Conservation (phyloP, 257 asterid species). For the Solanum tarijense region DNA sequence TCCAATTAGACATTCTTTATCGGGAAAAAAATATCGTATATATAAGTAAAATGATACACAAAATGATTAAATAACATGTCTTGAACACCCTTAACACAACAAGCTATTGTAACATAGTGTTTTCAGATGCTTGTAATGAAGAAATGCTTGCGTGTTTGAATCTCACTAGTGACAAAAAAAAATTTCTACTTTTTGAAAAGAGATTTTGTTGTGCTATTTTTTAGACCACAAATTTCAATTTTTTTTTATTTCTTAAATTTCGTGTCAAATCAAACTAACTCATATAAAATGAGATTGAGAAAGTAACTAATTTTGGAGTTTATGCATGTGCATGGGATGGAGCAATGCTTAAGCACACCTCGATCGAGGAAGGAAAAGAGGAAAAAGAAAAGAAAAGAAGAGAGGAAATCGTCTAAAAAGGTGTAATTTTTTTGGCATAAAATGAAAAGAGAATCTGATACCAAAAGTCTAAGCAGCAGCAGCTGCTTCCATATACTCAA, state of each 20-base stretch:
- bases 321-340: constrained; percentile 9
- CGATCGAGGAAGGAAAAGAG: not conserved
- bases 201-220: not conserved
- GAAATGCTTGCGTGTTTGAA: not conserved
- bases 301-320: constrained; percentile 24
- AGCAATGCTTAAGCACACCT: not conserved
- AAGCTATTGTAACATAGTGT: too few species aligned
- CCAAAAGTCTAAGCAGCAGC: not conserved
- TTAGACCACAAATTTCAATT: too few species aligned
- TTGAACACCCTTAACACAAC: not conserved
- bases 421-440: not conserved
- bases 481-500: not conserved
- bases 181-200: too few species aligned
- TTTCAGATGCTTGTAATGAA: too few species aligned
- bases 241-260: too few species aligned
- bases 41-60: not conserved
- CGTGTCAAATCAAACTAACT: too few species aligned
- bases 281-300: not conserved
- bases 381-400: not conserved
- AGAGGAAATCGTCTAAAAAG: constrained; percentile 8
- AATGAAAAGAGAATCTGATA: constrained; percentile 41
- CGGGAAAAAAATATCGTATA: too few species aligned
- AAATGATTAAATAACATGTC: not conserved
- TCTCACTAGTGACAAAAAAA: not conserved
- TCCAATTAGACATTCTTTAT: too few species aligned